Conservation (phyloP, 371 early-diverging fungal genomes). For the Blakeslea trispora region DNA sequence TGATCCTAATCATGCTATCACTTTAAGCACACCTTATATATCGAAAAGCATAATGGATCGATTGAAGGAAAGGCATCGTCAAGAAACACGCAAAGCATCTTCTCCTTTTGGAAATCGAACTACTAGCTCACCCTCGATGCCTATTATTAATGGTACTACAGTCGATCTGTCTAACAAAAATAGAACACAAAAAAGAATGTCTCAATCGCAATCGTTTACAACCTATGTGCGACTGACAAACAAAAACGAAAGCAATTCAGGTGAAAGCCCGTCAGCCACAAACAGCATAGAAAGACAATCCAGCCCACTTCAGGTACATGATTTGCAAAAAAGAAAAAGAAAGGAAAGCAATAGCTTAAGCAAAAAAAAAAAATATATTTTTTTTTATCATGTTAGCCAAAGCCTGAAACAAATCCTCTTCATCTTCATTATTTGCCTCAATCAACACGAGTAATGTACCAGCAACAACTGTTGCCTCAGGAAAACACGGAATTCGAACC, state of each 20-base stretch:
- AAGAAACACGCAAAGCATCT: constrained; percentile 18
- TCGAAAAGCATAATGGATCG: constrained; percentile 21
- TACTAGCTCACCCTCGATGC: constrained; percentile 27
- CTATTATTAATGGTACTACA: constrained; percentile 3
- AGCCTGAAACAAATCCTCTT: too few species aligned
- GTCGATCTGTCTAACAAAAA: not conserved
- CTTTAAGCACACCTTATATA: not conserved
- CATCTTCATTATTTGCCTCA: too few species aligned
- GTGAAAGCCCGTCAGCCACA: constrained; percentile 4
- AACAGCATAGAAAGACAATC: not conserved
- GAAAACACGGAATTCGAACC: constrained; percentile 9
- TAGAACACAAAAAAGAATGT: not conserved
- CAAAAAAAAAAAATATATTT: too few species aligned
- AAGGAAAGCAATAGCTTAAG: too few species aligned
- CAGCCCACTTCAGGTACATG: constrained; percentile 23
- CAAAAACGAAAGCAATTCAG: not conserved
- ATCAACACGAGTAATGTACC: not conserved
- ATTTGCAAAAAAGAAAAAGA: too few species aligned
- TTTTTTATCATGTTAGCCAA: too few species aligned
- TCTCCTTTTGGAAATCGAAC: constrained; percentile 15
- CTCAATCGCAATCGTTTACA: constrained; percentile 22
- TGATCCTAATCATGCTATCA: not conserved
- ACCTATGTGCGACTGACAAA: not conserved
- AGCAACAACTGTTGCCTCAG: not conserved
- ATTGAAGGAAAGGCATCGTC: constrained; percentile 37